Evolutionary conservation across 106 monocot genomes (phyloP).

Genomic region (Hemerocallis citrina): DNA sequence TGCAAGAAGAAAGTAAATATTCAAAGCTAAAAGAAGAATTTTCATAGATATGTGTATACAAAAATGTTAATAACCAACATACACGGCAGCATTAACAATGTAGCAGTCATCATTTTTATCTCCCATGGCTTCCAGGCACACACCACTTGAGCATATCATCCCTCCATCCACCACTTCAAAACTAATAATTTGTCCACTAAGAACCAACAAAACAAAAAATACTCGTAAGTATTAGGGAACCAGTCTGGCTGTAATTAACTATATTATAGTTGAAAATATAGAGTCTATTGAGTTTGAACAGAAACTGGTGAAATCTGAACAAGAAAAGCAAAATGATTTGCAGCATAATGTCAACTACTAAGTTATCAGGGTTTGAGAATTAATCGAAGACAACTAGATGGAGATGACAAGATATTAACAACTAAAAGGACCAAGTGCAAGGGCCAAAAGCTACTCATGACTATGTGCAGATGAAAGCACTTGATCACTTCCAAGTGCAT

Average conservation of each 20-base stretch:
- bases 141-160: constrained; percentile 96
- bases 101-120: constrained; percentile 96
- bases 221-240: not conserved
- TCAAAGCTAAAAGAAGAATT: too few relatives aligned
- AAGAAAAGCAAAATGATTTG: not conserved
- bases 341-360: too few relatives aligned
- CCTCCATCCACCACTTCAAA: constrained; percentile 89
- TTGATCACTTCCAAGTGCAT: not conserved
- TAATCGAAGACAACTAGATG: not conserved
- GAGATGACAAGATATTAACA: not conserved
- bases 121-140: constrained; percentile 86
- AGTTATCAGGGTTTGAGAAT: not conserved
- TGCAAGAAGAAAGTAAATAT: too few relatives aligned
- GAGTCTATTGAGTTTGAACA: not conserved
- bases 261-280: not conserved
- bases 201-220: not conserved
- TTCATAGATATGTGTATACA: too few relatives aligned
- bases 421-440: not conserved
- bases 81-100: constrained; percentile 93
- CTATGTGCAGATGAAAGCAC: not conserved
- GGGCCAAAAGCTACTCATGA: not conserved
- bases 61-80: constrained; percentile 72
- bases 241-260: not conserved
- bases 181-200: constrained; percentile 70
- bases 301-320: not conserved